Evolutionary conservation across 768 basidiomycete genomes (phyloP).

Genomic region (Mycena olivaceomarginata): DNA sequence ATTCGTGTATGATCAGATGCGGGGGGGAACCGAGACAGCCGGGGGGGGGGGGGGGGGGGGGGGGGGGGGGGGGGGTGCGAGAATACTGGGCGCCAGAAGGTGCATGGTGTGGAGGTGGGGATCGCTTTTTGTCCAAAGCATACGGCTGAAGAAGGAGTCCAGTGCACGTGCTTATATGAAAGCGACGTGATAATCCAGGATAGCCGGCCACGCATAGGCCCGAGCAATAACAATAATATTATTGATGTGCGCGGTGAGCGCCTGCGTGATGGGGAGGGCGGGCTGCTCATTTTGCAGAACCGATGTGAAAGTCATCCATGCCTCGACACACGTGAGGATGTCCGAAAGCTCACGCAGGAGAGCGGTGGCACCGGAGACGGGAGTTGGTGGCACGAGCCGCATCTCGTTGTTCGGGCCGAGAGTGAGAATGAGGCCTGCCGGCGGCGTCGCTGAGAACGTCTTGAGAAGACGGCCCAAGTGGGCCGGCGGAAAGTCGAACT

Average conservation of each 20-base stretch:
- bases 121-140: too few relatives aligned
- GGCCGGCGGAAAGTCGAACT: constrained; percentile 21
- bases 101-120: too few relatives aligned
- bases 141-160: too few relatives aligned
- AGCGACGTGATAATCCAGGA: constrained; percentile 2
- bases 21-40: neutral
- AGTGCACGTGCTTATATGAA: too few relatives aligned
- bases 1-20: too few relatives aligned
- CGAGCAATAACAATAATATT: too few relatives aligned
- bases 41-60: too few relatives aligned
- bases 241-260: neutral
- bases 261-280: constrained; percentile 1
- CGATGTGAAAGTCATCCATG: constrained; percentile 15
- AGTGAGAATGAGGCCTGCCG: neutral
- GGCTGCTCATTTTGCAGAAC: constrained; percentile 3
- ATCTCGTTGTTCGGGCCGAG: neutral
- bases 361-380: neutral
- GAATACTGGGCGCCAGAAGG: neutral
- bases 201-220: neutral
- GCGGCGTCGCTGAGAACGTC: too few relatives aligned
- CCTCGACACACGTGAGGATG: constrained; percentile 11
- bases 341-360: constrained; percentile 14
- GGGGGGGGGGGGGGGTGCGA: too few relatives aligned
- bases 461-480: constrained; percentile 5
- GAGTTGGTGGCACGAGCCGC: neutral